phyloP scores from a whole-genome alignment of 345 rosid genomes.

The Gossypioides kirkii region DNA sequence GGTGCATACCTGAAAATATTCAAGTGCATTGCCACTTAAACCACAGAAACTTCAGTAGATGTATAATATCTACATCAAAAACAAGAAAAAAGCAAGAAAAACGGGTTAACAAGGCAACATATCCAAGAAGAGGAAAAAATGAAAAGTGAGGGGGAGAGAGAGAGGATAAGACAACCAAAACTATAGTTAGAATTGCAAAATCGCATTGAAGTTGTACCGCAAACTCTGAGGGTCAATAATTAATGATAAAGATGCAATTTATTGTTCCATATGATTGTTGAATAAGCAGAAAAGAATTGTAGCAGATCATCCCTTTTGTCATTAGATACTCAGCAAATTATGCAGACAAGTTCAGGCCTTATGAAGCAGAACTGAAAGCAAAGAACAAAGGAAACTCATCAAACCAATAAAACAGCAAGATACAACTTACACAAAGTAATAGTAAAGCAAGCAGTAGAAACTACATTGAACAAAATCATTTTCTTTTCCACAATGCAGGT shows the following conservation, averaged over 20 bases:
- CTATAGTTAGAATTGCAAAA: neutral
- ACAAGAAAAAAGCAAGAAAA: neutral
- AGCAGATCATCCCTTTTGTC: neutral
- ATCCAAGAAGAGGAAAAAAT: neutral
- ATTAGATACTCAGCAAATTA: neutral
- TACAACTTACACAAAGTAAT: neutral
- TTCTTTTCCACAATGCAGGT: neutral
- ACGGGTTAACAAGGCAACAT: neutral
- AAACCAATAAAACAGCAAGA: neutral
- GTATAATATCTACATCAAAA: neutral
- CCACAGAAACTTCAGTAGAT: neutral
- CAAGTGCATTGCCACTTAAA: slow-evolving; percentile 4
- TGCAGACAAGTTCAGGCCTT: neutral
- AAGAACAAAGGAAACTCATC: neutral
- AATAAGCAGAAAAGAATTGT: neutral
- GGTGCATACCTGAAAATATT: slow-evolving; percentile 77
- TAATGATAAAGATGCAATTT: neutral
- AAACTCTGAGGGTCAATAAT: neutral
- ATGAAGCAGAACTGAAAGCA: neutral
- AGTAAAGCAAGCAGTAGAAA: neutral
- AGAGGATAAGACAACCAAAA: neutral
- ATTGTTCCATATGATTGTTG: neutral
- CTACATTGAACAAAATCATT: neutral
- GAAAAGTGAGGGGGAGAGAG: neutral
- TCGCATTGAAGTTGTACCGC: neutral